phyloP scores from a whole-genome alignment of 2,329 filamentous ascomycete species.

The Clarireedia monteithiana region DNA sequence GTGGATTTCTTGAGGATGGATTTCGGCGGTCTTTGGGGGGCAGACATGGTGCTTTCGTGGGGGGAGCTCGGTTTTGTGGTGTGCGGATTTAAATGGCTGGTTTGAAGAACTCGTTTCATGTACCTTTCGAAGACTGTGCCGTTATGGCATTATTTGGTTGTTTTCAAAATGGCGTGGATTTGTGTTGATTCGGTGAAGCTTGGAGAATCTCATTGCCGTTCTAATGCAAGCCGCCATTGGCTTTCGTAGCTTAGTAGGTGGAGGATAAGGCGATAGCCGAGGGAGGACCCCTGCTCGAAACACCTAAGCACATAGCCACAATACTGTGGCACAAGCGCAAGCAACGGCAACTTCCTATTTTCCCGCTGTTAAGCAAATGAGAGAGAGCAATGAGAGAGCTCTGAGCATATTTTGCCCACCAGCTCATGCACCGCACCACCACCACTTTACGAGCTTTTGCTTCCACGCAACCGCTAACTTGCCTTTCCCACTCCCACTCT shows the following conservation, averaged over 20 bases:
- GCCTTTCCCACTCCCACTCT: background rate
- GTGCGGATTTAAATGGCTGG: background rate
- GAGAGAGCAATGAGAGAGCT: background rate
- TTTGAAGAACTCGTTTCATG: background rate
- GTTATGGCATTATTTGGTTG: background rate
- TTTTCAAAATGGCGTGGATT: background rate
- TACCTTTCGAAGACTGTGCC: background rate
- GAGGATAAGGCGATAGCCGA: too few species aligned
- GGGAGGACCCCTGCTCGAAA: too few species aligned
- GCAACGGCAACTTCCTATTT: background rate
- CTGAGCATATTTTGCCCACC: background rate
- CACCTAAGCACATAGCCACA: too few species aligned
- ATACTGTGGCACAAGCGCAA: background rate
- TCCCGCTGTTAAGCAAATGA: too few species aligned
- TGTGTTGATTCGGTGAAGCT: background rate
- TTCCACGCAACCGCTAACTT: background rate
- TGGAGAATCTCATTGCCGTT: background rate
- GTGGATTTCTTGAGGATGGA: constrained; percentile 55
- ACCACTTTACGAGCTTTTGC: background rate
- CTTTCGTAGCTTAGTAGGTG: too few species aligned
- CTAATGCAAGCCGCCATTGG: background rate
- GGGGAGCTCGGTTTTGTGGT: background rate
- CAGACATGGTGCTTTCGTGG: constrained; percentile 18
- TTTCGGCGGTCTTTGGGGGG: constrained; percentile 33
- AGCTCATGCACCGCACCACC: constrained; percentile 5